phyloP scores from a whole-genome alignment of 495 filamentous ascomycete genomes.

The Neurospora terricola region DNA sequence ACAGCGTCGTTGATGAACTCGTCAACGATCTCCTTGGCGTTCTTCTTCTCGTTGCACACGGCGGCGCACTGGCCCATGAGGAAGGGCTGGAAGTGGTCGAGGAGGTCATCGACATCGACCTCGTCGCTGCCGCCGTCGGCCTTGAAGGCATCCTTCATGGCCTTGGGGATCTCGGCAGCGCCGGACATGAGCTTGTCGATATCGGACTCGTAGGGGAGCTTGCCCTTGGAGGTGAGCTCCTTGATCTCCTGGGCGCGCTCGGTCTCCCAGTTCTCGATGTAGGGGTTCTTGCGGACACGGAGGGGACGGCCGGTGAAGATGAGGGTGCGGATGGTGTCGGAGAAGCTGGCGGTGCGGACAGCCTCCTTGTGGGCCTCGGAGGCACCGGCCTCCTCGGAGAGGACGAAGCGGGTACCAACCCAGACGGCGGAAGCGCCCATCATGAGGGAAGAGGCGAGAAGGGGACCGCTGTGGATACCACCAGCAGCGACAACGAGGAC shows the following conservation, averaged over 20 bases:
- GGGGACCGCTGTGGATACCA: constrained; percentile 87
- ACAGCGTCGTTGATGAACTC: constrained; percentile 86
- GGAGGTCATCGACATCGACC: constrained; percentile 52
- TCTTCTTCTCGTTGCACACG: constrained; percentile 86
- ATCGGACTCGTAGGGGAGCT: constrained; percentile 89
- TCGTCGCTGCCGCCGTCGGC: constrained; percentile 51
- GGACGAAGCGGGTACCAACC: constrained; percentile 93
- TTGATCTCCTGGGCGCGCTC: constrained; percentile 84
- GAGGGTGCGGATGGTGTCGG: constrained; percentile 91
- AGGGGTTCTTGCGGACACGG: constrained; percentile 83
- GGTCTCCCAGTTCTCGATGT: constrained; percentile 93
- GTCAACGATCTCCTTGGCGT: constrained; percentile 86
- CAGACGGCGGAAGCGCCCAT: constrained; percentile 88
- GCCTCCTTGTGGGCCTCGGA: constrained; percentile 94
- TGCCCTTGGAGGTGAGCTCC: constrained; percentile 75
- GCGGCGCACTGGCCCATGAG: constrained; percentile 96
- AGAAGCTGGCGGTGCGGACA: constrained; percentile 80
- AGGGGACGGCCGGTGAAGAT: constrained; percentile 97
- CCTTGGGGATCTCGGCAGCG: constrained; percentile 51
- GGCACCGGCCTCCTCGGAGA: constrained; percentile 88
- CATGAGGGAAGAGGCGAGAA: constrained; percentile 82
- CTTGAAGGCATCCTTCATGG: constrained; percentile 66
- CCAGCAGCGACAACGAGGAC: constrained; percentile 92
- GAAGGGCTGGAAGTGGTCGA: constrained; percentile 87
- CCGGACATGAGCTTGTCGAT: constrained; percentile 63